Conservation (phyloP, 192 early-diverging fungal species). For the Coemansia sp. region DNA sequence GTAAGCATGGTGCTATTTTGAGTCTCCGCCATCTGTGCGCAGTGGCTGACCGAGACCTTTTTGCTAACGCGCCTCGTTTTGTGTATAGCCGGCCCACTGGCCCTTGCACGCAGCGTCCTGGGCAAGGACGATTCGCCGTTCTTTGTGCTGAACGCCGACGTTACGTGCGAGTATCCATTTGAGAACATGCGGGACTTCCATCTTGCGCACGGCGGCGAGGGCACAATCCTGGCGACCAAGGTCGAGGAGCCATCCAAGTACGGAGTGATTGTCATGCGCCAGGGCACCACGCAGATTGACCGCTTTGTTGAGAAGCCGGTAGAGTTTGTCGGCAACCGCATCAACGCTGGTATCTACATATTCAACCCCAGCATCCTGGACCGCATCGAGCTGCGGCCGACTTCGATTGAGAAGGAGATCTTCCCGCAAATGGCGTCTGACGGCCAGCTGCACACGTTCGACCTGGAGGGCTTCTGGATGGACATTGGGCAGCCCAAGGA, state of each 20-base stretch:
- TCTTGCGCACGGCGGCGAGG: conserved; percentile 84
- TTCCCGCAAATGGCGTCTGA: conserved; percentile 93
- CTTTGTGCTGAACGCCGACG: conserved; percentile 99
- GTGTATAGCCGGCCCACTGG: conserved; percentile 80
- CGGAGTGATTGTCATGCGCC: conserved; percentile 92
- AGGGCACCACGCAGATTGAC: conserved; percentile 73
- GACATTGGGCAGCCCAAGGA: conserved; percentile 99
- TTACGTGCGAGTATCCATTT: conserved; percentile 99
- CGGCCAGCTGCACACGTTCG: conserved; percentile 85
- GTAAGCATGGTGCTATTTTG: conserved; percentile 1
- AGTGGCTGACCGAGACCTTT: background rate
- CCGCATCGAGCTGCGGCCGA: conserved; percentile 92
- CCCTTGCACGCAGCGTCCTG: conserved; percentile 89
- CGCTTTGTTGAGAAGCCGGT: conserved; percentile 98
- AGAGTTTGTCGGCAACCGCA: conserved; percentile 94
- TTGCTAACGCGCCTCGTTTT: background rate
- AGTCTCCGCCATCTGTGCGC: background rate
- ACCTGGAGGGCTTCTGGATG: conserved; percentile 97
- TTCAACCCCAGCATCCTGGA: conserved; percentile 89
- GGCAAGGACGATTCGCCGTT: conserved; percentile 90
- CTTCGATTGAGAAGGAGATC: conserved; percentile 97
- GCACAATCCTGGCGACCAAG: conserved; percentile 95
- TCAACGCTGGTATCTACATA: conserved; percentile 99
- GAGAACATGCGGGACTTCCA: conserved; percentile 89
- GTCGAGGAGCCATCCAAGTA: conserved; percentile 99